Evolutionary conservation across 139 green algal species (phyloP).

Genomic region (Chlorella ohadii): DNA sequence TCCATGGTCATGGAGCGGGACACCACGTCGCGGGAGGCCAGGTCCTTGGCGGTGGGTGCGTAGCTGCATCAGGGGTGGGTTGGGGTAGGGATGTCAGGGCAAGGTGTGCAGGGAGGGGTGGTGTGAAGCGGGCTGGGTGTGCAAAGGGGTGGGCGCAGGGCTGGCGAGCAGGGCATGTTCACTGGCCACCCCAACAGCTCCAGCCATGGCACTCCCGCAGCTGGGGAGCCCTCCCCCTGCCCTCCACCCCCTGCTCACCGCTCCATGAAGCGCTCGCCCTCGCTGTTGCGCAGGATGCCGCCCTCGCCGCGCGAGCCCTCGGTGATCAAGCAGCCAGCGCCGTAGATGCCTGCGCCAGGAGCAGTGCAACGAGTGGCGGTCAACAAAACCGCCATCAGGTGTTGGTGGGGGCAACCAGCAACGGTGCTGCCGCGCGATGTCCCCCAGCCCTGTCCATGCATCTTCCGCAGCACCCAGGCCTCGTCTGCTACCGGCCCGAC

Average conservation of each 20-base stretch:
- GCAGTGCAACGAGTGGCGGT: neutral
- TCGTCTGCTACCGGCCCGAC: too few relatives aligned
- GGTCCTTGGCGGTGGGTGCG: constrained; percentile 97
- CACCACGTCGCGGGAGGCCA: constrained; percentile 98
- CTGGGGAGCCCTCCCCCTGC: neutral
- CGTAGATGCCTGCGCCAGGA: constrained; percentile 90
- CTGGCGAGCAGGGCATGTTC: too few relatives aligned
- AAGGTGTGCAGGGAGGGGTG: neutral
- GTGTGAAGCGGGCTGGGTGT: neutral
- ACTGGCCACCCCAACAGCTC: too few relatives aligned
- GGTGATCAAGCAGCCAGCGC: constrained; percentile 99
- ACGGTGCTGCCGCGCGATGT: too few relatives aligned
- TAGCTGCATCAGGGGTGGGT: constrained; percentile 67
- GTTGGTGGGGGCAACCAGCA: too few relatives aligned
- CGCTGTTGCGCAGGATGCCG: constrained; percentile 95
- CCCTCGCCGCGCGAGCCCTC: constrained; percentile 96
- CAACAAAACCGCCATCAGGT: too few relatives aligned
- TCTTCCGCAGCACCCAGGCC: too few relatives aligned
- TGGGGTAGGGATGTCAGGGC: neutral
- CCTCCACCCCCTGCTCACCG: constrained; percentile 41
- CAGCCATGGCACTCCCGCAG: too few relatives aligned
- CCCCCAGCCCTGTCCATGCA: too few relatives aligned
- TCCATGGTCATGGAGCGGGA: constrained; percentile 95
- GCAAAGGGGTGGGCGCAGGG: too few relatives aligned
- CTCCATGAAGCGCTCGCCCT: constrained; percentile 99